These are phyloP conservation scores for Cryptococcus floricola DNA, from an alignment of 1,284 basidiomycete genomes.

Conservation along the genomic window DNA sequence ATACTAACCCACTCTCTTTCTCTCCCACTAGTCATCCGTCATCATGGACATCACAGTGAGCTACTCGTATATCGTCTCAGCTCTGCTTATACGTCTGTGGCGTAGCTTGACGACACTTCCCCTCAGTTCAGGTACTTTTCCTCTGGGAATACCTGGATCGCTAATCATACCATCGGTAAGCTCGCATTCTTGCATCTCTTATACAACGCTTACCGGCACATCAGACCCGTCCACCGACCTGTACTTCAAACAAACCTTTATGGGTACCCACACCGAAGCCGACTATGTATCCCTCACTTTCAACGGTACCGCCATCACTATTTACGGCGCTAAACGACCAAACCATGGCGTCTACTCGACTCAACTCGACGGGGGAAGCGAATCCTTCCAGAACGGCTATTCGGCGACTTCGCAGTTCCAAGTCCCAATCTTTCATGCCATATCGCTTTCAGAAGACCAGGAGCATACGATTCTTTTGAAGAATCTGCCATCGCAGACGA, in stretches of 20 bases:
- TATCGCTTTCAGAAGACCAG: slow-evolving; percentile 5
- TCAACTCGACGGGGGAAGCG: slow-evolving; percentile 15
- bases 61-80: too few species aligned
- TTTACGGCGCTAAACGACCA: slow-evolving; percentile 20
- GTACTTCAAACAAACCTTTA: slow-evolving; percentile 19
- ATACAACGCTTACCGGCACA: not conserved
- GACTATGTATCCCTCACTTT: slow-evolving; percentile 23
- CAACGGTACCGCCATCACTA: slow-evolving; percentile 27
- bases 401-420: slow-evolving; percentile 3
- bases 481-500: not conserved
- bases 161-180: slow-evolving; percentile 11
- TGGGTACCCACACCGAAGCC: slow-evolving; percentile 19
- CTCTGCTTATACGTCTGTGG: too few species aligned
- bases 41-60: too few species aligned
- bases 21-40: too few species aligned
- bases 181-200: not conserved
- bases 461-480: slow-evolving; percentile 15
- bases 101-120: slow-evolving; percentile 20
- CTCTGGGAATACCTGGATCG: slow-evolving; percentile 6
- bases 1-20: too few species aligned
- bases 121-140: slow-evolving; percentile 18
- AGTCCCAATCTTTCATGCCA: slow-evolving; percentile 8
- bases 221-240: not conserved
- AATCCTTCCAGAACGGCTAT: slow-evolving; percentile 8
- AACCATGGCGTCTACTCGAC: slow-evolving; percentile 26